Evolutionary conservation across 306 rosid species (phyloP), one percentile per base, ranked within the genome.

Genomic region (Lotus japonicus): DNA sequence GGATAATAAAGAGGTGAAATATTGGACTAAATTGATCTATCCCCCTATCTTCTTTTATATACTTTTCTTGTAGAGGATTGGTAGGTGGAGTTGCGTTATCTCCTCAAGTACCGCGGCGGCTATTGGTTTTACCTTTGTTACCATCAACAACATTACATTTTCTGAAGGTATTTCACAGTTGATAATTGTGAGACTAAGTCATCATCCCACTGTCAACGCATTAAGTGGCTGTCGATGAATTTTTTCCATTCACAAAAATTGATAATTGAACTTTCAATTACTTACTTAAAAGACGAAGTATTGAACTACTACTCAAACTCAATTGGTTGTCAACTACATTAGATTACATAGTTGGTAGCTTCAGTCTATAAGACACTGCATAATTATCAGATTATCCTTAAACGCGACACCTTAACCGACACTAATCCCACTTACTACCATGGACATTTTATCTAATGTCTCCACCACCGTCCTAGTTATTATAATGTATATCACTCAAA

Each of bases 381-480:
- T 2, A 36, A 49, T 48, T 49, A 48, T 11, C 12, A 17, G 18
- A 0, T 9, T 0, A 38, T 9, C 54, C 41, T 63, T 26, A 62
- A 64, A 51, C 19, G 26, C 26, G 26, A 21, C 26, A 21, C 26
- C 1, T 21, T 21, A 21, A 21, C 26, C 26, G 58, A 65, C 64
- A 66, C 67, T 23, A 58, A 35, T 58, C 59, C 60, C 55, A 66
- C 63, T 75, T 23, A 19, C 54, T 48, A 17, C 49, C 57, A 41
- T 23, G 46, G 19, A 66, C 58, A 23, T 65, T 74, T 65, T 64
- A 53, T 74, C 36, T 31, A 31, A 14, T 0, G 31, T 53, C 4
- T 0, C 48, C 56, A 53, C 64, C 28, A 64, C 64, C 78, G 66
- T 31, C 65, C 35, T 36, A 19, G 6, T 38, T 62, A 72, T 66